Evolutionary conservation across 192 early-diverging fungal species (phyloP).

Genomic region (Rhizoclosmatium sp.): DNA sequence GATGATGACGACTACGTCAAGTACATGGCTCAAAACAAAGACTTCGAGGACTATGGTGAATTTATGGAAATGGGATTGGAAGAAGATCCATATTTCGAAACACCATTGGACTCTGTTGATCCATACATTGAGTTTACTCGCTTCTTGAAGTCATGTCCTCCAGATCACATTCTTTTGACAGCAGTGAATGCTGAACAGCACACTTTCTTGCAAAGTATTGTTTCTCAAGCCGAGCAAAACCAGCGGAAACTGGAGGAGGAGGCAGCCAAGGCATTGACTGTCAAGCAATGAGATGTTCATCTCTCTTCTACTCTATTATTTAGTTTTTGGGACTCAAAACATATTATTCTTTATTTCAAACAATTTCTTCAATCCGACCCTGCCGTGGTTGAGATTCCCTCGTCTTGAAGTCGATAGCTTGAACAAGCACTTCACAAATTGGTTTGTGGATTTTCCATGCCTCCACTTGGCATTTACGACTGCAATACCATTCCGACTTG

Average conservation of each 20-base stretch:
- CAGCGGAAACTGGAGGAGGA: constrained; percentile 30
- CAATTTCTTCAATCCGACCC: constrained; percentile 7
- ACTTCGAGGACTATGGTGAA: constrained; percentile 15
- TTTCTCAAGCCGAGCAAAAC: constrained; percentile 21
- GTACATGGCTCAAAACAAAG: constrained; percentile 9
- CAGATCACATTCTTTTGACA: constrained; percentile 22
- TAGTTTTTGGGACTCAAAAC: too few species aligned
- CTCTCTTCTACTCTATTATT: not conserved
- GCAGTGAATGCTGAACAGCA: constrained; percentile 34
- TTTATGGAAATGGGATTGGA: constrained; percentile 34
- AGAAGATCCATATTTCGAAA: constrained; percentile 37
- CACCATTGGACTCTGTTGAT: constrained; percentile 39
- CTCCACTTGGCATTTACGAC: constrained; percentile 47
- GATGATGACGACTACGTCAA: constrained; percentile 38
- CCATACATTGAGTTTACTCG: constrained; percentile 40
- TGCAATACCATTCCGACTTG: constrained; percentile 65
- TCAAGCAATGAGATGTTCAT: not conserved
- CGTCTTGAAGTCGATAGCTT: constrained; percentile 3
- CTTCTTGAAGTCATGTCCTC: constrained; percentile 29
- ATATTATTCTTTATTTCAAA: not conserved
- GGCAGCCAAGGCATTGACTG: not conserved
- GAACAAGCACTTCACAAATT: constrained; percentile 42
- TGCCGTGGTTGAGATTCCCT: not conserved
- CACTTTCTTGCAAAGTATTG: constrained; percentile 24
- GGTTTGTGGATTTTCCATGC: constrained; percentile 50